Base-by-base conservation (phyloP, 1,139 yeast species). In the Protomyces pachydermus region DNA sequence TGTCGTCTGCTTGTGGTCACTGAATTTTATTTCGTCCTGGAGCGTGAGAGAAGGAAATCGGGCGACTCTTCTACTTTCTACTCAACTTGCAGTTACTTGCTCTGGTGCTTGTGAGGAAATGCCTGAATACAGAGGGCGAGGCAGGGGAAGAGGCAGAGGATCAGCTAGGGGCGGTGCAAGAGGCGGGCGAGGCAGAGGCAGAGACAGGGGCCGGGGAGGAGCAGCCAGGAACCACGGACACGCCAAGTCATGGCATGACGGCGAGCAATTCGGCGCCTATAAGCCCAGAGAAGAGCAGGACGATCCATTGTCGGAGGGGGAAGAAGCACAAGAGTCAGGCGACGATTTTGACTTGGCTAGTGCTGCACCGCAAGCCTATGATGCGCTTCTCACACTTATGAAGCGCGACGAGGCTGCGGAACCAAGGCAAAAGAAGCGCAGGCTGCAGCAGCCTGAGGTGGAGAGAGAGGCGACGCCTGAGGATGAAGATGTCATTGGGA, bases 301-400 rank as follows among this genome's bases (percentile, higher is more conserved):
- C 10, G 58, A 66, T 4, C 72, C 66, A 2, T 69, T 64, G 9
- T 72, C 70, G 5, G 69, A 64, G 3, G 71, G 67, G 14, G 69
- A 65, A 12, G 71, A 66, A 4, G 71, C 66, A 3, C 70, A 65
- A 12, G 73, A 70, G 16, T 72, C 67, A n/a, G 72, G 64, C 35
- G 70, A 45, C 12, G 71, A 68, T 9, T 73, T 60, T 28, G 64
- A 60, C 34, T 48, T 54, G 53, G 32, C 67, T 46, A 67, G 61
- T 51, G 60, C 64, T 3, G 56, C 67, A 32, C 54, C 68, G 1
- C 78, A 80, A 72, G 93, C 95, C 0, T 89, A 89, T 73, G 82
- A 83, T 70, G 96, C 96, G 0, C 77, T 91, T 62, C 76, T 91
- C 72, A 86, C 95, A 0, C 79, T 62, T 89, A 62, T 78, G 90